These are phyloP conservation scores for Neofusicoccum sp. DNA, from an alignment of 2,329 filamentous ascomycete genomes.

Conservation along the genomic window DNA sequence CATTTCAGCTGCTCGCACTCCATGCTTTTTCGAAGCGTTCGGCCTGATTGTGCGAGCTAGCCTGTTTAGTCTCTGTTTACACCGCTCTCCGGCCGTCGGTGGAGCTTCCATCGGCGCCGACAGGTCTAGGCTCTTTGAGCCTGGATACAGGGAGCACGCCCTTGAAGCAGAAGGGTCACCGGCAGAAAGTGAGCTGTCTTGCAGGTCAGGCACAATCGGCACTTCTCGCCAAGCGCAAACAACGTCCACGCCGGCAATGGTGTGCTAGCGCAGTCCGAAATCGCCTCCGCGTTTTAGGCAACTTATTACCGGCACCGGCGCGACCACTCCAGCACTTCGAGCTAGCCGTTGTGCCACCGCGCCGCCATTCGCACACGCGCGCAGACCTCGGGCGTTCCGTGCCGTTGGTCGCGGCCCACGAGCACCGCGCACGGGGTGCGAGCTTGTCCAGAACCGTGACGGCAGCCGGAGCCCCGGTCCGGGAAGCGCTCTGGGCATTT, in stretches of 20 bases:
- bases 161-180: not conserved
- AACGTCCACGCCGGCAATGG: not conserved
- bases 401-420: not conserved
- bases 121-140: not conserved
- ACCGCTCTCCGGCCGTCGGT: not conserved
- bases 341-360: not conserved
- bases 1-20: not conserved
- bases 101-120: not conserved
- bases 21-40: not conserved
- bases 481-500: constrained; percentile 14
- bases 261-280: not conserved
- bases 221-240: not conserved
- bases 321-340: not conserved
- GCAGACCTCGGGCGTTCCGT: not conserved
- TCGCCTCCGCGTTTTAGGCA: constrained; percentile 1
- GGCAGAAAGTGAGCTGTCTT: not conserved
- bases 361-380: not conserved
- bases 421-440: not conserved
- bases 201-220: not conserved
- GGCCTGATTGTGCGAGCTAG: no score
- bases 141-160: not conserved
- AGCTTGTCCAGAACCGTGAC: not conserved
- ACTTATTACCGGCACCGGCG: not conserved
- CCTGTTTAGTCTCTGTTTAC: not conserved
- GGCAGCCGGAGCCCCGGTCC: constrained; percentile 7